Evolutionary conservation across 2,329 filamentous ascomycete species (phyloP), one percentile per base, ranked within the genome.

Genomic region (Penicillium olsonii): DNA sequence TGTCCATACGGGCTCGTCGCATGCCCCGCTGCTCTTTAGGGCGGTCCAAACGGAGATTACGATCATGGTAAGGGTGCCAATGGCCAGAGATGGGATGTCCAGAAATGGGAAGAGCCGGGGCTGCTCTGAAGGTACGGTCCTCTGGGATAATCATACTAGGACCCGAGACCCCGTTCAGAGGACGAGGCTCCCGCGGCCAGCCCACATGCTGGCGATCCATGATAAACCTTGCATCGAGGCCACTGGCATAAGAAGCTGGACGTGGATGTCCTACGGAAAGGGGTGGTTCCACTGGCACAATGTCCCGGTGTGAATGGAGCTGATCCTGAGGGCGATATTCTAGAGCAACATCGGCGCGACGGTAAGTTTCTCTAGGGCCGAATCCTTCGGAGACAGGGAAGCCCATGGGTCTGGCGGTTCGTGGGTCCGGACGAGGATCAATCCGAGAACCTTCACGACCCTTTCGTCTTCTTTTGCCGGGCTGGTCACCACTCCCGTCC

Each of bases 381-480:
- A 52, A 34, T 20, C 52, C 45, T 48, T 51, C 54, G 42, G 53
- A 55, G 44, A 55, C 38, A 12, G 55, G 48, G 33, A 52, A 42
- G 29, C 43, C 53, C 42, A 47, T 52, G 18, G 51, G 53, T 40
- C 53, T 54, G 38, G 27, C 19, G 35, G 31, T 54, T 46, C 59
- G 40, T 4, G 37, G 20, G 39, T 53, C 52, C 37, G 43, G 40
- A 38, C 43, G 53, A 18, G 52, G 27, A 2, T 58, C 51, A 20
- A 54, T 42, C 37, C 49, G 52, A 17, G 50, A 37, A 26, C 62
- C 55, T 31, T 65, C 56, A 45, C 61, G 55, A 33, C 61, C 59
- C 47, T 71, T 42, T 18, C 68, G 65, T 49, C 68, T 67, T 52
- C 66, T 64, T 54, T 72, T 74, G 31, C 56, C 52, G 26, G 54